Evolutionary conservation across 495 filamentous ascomycete species (phyloP).

Genomic region (Penicillium subrubescens): DNA sequence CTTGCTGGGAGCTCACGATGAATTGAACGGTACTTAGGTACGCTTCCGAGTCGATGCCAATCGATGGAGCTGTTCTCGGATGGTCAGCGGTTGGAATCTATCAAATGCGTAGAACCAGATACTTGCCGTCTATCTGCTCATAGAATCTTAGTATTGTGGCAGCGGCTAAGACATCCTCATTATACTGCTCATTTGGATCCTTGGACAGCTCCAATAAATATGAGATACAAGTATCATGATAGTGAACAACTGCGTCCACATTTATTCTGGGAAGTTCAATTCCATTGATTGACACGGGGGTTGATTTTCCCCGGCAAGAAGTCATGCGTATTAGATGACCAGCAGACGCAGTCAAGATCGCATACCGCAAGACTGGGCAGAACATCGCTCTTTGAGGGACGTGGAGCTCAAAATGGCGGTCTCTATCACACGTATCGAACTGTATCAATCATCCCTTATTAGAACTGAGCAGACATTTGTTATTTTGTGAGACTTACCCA

Average conservation of each 20-base stretch:
- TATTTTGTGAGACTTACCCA: slow-evolving; percentile 20
- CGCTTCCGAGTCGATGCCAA: not conserved
- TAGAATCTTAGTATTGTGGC: slow-evolving; percentile 37
- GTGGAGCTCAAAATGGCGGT: slow-evolving; percentile 28
- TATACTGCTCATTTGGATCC: slow-evolving; percentile 30
- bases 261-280: slow-evolving; percentile 22
- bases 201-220: slow-evolving; percentile 28
- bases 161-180: slow-evolving; percentile 37
- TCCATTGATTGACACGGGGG: slow-evolving; percentile 15
- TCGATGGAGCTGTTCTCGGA: not conserved
- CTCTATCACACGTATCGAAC: slow-evolving; percentile 25
- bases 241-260: slow-evolving; percentile 30
- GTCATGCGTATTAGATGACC: slow-evolving; percentile 23
- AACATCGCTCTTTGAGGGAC: slow-evolving; percentile 33
- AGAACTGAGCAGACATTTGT: not conserved
- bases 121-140: slow-evolving; percentile 36
- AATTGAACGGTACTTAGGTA: not conserved
- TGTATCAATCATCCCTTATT: not conserved
- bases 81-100: not conserved
- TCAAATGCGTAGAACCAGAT: slow-evolving; percentile 11
- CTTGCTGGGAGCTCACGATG: not conserved
- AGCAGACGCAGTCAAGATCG: slow-evolving; percentile 33
- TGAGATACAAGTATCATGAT: slow-evolving; percentile 32
- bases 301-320: slow-evolving; percentile 11
- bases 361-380: slow-evolving; percentile 33